Evolutionary conservation across 106 monocot genomes (phyloP).

Genomic region (Iris macrosiphon): DNA sequence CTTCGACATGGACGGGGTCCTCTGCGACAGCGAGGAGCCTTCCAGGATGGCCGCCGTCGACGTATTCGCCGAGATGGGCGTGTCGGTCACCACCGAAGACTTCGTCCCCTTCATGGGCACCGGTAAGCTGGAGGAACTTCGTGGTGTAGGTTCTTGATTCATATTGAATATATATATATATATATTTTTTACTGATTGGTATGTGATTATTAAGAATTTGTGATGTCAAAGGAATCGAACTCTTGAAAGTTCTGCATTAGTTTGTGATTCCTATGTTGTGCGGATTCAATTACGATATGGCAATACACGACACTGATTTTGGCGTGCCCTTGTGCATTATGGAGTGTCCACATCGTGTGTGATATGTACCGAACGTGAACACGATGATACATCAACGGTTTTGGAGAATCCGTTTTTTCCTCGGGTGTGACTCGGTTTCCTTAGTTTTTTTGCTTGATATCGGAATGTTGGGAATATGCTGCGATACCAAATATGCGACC

Average conservation of each 20-base stretch:
- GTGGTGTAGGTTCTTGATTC: neutral
- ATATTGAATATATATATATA: neutral
- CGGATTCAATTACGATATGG: neutral
- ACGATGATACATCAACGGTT: too few species aligned
- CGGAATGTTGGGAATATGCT: too few species aligned
- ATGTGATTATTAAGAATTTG: too few species aligned
- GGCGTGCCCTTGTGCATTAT: too few species aligned
- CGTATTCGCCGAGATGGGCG: slow-evolving; percentile 85
- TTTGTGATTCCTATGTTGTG: neutral
- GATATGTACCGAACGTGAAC: too few species aligned
- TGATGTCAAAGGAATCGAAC: neutral
- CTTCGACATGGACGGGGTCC: slow-evolving; percentile 98
- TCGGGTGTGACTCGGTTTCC: too few species aligned
- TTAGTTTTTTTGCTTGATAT: too few species aligned
- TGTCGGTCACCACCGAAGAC: slow-evolving; percentile 70
- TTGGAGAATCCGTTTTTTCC: too few species aligned
- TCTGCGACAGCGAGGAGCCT: slow-evolving; percentile 88
- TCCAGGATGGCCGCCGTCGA: slow-evolving; percentile 88
- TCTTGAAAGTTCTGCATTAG: neutral
- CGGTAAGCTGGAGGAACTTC: slow-evolving; percentile 26
- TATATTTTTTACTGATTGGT: neutral
- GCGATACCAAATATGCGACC: too few species aligned
- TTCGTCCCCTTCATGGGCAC: slow-evolving; percentile 98
- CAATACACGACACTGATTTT: too few species aligned
- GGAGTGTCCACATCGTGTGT: too few species aligned